Base-by-base conservation (phyloP, 805 yeast genomes). In the Candida bentonensis region DNA sequence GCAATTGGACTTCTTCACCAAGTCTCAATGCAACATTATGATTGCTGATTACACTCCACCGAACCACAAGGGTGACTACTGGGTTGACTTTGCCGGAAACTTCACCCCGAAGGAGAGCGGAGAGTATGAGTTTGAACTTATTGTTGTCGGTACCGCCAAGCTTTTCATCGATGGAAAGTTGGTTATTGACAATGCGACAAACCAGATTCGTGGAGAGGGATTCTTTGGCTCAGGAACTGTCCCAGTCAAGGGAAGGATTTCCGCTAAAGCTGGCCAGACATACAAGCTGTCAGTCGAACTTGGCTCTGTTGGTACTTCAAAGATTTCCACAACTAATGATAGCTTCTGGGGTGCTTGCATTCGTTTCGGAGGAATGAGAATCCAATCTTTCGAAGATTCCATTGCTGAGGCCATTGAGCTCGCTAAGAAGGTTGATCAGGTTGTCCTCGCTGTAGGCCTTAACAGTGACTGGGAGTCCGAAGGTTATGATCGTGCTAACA, bases 401-500 rank as follows among this genome's bases (percentile, higher is more conserved):
- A 63, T 71, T 34, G 42, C 45, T 1, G 53, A 57, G 21, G 80
- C 82, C 7, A 73, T 64, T 15, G 68, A 60, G 11, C 46, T 70
- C 30, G 82, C 83, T 33, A 63, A 65, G 49, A 28, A 53, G 1
- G 75, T 59, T 21, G 82, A 77, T 49, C 74, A 73, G 54, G 79
- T 74, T 20, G 57, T 76, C 17, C 51, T 77, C 40, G 57, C 66
- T 44, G 61, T 72, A 44, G 82, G 83, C 26, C 62, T 74, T 46
- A 67, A 71, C 49, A 60, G 60, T 23, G 79, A 74, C 34, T 75
- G 74, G 70, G 82, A 78, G 56, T 61, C 73, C 22, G 82, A 78
- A 56, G 79, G 82, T 33, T 68, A 63, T 49, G 83, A 77, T 55
- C 63, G 82, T 53, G 53, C 56, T 2, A 49, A 63, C 53, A 63